phyloP scores from a whole-genome alignment of 2,329 filamentous ascomycete species.

The Phoma sp. region DNA sequence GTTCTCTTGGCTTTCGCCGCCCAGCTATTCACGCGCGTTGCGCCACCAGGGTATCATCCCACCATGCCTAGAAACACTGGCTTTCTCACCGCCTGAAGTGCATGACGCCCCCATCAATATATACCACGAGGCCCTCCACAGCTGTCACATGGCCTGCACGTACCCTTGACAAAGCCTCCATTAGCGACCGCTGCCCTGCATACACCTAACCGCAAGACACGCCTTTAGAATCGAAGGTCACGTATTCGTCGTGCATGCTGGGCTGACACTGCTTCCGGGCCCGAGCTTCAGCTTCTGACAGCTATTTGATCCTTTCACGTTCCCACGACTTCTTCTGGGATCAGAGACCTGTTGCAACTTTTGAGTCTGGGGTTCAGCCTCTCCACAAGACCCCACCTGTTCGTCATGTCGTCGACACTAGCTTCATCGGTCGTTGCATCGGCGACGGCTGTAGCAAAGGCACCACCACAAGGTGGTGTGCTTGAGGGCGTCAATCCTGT shows the following conservation, averaged over 20 bases:
- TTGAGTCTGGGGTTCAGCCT: slow-evolving; percentile 7
- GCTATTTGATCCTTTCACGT: slow-evolving; percentile 14
- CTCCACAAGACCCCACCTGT: slow-evolving; percentile 10
- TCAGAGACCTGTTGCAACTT: neutral
- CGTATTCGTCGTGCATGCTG: slow-evolving; percentile 10
- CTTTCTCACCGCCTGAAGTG: slow-evolving; percentile 13
- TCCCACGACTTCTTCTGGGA: neutral
- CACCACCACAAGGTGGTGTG: slow-evolving; percentile 68
- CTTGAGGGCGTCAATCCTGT: slow-evolving; percentile 74
- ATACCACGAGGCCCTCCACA: slow-evolving; percentile 10
- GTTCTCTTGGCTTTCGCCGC: slow-evolving; percentile 14
- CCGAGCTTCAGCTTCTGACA: slow-evolving; percentile 4
- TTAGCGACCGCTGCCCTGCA: slow-evolving; percentile 18
- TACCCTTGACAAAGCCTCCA: slow-evolving; percentile 12
- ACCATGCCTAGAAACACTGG: slow-evolving; percentile 6
- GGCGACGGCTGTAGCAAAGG: slow-evolving; percentile 30
- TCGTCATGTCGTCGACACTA: slow-evolving; percentile 34
- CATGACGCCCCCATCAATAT: neutral
- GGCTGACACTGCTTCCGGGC: slow-evolving; percentile 12
- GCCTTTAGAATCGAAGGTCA: slow-evolving; percentile 5
- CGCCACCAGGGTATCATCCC: slow-evolving; percentile 17
- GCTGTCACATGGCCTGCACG: slow-evolving; percentile 18
- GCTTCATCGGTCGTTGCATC: slow-evolving; percentile 26
- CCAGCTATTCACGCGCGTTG: slow-evolving; percentile 15
- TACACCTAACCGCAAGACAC: slow-evolving; percentile 12